Conservation (phyloP, 345 rosid species). For the Viola odorata region DNA sequence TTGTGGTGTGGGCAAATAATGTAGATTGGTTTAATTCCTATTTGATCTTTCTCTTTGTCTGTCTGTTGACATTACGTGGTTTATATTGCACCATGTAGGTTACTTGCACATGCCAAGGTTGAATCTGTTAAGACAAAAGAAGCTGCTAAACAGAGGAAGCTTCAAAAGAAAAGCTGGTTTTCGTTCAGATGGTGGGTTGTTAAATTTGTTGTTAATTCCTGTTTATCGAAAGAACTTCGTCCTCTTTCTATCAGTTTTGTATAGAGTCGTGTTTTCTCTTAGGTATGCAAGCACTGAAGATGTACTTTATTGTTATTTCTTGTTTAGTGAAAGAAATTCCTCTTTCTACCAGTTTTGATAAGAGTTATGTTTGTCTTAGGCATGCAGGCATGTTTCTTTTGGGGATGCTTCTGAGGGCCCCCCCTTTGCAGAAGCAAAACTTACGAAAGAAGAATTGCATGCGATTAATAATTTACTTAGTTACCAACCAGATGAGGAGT, state of each 20-base stretch:
- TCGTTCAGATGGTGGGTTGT: slow-evolving; percentile 71
- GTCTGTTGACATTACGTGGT: neutral
- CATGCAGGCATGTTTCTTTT: slow-evolving; percentile 33
- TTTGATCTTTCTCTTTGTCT: slow-evolving; percentile 10
- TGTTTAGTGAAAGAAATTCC: neutral
- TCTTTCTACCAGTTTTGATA: slow-evolving; percentile 12
- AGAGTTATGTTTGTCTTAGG: slow-evolving; percentile 39
- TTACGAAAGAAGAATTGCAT: slow-evolving; percentile 96
- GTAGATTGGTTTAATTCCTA: neutral
- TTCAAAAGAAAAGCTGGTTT: slow-evolving; percentile 80
- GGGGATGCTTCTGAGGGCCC: slow-evolving; percentile 45
- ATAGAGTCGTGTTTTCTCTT: neutral
- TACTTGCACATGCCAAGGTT: slow-evolving; percentile 98
- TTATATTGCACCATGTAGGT: slow-evolving; percentile 39
- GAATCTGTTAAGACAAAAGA: slow-evolving; percentile 88
- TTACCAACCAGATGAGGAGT: slow-evolving; percentile 81
- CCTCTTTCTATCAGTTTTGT: slow-evolving; percentile 7
- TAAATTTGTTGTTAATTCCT: slow-evolving; percentile 10
- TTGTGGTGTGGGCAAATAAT: neutral
- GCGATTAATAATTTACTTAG: slow-evolving; percentile 85
- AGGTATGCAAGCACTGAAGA: neutral
- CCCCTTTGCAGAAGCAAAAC: slow-evolving; percentile 47
- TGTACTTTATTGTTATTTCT: neutral
- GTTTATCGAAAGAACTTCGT: slow-evolving; percentile 4
- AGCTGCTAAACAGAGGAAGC: slow-evolving; percentile 81